Conservation (phyloP, 495 filamentous ascomycete species). For the Umbilicaria muhlenbergii region DNA sequence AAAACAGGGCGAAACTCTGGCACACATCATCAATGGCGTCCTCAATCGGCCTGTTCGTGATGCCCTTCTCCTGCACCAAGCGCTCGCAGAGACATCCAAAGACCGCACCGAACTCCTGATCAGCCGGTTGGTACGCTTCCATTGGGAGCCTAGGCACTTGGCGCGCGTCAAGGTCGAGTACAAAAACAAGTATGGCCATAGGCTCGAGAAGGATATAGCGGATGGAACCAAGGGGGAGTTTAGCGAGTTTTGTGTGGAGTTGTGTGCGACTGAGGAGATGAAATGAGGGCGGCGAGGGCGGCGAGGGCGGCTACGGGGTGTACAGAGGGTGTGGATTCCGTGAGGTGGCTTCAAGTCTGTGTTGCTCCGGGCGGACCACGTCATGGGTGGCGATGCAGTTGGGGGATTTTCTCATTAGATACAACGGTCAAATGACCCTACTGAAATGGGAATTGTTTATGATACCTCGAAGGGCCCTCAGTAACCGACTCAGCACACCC, state of each 20-base stretch:
- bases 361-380: too few species aligned
- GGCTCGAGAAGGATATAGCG: slow-evolving; percentile 45
- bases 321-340: too few species aligned
- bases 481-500: too few species aligned
- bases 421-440: too few species aligned
- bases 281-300: too few species aligned
- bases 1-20: slow-evolving; percentile 74
- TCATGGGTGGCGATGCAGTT: too few species aligned
- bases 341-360: too few species aligned
- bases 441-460: too few species aligned
- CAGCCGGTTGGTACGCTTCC: slow-evolving; percentile 61
- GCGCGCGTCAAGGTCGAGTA: slow-evolving; percentile 55
- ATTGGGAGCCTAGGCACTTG: slow-evolving; percentile 72
- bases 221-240: slow-evolving; percentile 37
- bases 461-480: too few species aligned
- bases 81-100: slow-evolving; percentile 50
- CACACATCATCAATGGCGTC: slow-evolving; percentile 90
- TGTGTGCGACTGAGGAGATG: slow-evolving; percentile 10
- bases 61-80: slow-evolving; percentile 86
- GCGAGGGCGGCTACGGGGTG: too few species aligned
- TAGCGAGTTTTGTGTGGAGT: slow-evolving; percentile 41
- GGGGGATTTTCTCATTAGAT: too few species aligned
- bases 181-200: slow-evolving; percentile 51
- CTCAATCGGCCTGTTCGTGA: slow-evolving; percentile 93
- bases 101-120: slow-evolving; percentile 72